Conservation (phyloP, 1,284 basidiomycete genomes). For the Irpex sp. region DNA sequence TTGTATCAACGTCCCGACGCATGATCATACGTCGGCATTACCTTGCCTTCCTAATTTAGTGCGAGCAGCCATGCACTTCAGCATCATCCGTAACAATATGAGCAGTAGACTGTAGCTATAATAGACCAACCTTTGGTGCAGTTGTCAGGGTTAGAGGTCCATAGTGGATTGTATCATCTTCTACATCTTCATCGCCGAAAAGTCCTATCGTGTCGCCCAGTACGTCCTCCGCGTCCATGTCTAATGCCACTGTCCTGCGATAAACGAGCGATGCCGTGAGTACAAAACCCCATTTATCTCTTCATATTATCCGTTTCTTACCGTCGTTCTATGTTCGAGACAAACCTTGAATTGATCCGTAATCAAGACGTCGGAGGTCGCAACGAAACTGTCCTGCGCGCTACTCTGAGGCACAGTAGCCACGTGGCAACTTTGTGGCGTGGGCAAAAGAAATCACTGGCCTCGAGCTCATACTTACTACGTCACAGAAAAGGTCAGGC, state of each 20-base stretch:
- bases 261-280: too few species aligned
- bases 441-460: neutral
- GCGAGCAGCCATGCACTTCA: neutral
- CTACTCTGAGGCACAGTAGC: neutral
- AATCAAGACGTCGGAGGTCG: too few species aligned
- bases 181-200: constrained; percentile 37
- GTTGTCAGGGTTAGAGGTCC: constrained; percentile 46
- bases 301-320: too few species aligned
- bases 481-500: too few species aligned
- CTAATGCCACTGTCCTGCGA: neutral
- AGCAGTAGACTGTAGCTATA: neutral
- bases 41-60: constrained; percentile 52
- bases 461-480: too few species aligned
- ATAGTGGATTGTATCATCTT: constrained; percentile 40
- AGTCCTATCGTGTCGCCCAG: constrained; percentile 17
- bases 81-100: neutral
- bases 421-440: neutral
- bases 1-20: too few species aligned
- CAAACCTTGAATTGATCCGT: too few species aligned
- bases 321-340: too few species aligned
- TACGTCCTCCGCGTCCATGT: constrained; percentile 12
- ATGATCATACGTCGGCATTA: constrained; percentile 19
- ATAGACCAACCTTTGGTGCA: constrained; percentile 47
- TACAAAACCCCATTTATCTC: too few species aligned
- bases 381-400: neutral